phyloP scores from a whole-genome alignment of 768 basidiomycete species.

The Rhodotorula taiwanensis region DNA sequence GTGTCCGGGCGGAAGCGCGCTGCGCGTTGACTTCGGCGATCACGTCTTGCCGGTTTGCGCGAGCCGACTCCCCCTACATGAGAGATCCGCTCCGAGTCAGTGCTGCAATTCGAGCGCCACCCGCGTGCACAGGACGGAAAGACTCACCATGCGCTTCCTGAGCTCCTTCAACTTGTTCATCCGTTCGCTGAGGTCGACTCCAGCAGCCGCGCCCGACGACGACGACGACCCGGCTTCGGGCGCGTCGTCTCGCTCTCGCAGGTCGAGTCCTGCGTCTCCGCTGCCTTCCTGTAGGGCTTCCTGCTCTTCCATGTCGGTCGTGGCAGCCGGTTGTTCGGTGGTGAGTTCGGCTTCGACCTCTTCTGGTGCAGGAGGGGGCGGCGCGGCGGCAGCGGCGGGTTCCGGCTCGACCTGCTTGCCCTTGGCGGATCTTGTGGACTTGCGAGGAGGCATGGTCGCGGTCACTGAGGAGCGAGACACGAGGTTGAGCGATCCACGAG shows the following conservation, averaged over 20 bases:
- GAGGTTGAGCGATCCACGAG: too few species aligned
- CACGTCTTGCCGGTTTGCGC: conserved; percentile 76
- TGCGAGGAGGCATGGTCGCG: conserved; percentile 14
- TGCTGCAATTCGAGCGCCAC: conserved; percentile 11
- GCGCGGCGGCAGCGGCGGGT: background rate
- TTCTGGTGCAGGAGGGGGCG: conserved; percentile 17
- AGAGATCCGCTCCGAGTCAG: background rate
- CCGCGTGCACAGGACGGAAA: conserved; percentile 5
- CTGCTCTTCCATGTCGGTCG: conserved; percentile 4
- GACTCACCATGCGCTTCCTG: conserved; percentile 69
- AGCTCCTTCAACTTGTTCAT: conserved; percentile 70
- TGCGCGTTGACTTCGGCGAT: conserved; percentile 74
- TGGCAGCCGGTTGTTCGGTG: conserved; percentile 3
- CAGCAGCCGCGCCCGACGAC: too few species aligned
- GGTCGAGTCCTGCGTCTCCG: background rate
- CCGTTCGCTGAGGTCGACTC: conserved; percentile 55
- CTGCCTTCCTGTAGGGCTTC: background rate
- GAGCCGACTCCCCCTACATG: conserved; percentile 62
- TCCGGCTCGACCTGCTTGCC: background rate
- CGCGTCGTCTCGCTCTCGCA: background rate
- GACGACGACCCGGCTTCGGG: background rate
- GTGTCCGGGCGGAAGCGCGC: conserved; percentile 69
- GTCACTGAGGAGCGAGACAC: too few species aligned
- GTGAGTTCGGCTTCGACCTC: conserved; percentile 17
- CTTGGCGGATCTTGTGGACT: background rate